Percentiles rank a stretch among this genome's conserved stretches.
phyloP scores from a whole-genome alignment of 2,329 filamentous ascomycete genomes.

The Monilinia fructicola region DNA sequence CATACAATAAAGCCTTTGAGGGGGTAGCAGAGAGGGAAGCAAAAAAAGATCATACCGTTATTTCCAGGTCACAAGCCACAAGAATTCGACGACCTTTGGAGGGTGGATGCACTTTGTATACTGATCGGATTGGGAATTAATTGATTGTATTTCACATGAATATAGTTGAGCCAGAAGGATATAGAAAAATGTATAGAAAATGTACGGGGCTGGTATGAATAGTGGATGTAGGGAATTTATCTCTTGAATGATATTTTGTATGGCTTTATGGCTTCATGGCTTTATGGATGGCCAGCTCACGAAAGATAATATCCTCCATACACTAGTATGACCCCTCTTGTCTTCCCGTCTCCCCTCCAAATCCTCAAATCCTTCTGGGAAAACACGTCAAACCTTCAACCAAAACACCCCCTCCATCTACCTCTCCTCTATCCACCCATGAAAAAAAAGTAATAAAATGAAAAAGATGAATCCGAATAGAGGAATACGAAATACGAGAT shows the following conservation, averaged over 20 bases:
- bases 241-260: not conserved
- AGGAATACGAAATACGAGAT: conserved; percentile 1
- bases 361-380: no score
- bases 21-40: not conserved
- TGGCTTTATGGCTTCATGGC: no score
- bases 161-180: no score
- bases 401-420: not conserved
- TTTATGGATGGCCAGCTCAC: not conserved
- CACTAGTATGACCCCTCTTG: not conserved
- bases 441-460: no score
- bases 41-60: conserved; percentile 52
- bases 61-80: conserved; percentile 84
- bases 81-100: conserved; percentile 70
- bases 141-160: not conserved
- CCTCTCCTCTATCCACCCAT: not conserved
- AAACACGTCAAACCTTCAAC: fast-evolving
- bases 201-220: not conserved
- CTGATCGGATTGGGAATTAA: conserved; percentile 45
- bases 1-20: not conserved
- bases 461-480: not conserved
- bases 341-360: not conserved
- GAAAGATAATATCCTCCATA: not conserved
- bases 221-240: not conserved
- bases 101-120: conserved; percentile 80
- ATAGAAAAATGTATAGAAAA: not conserved